Evolutionary conservation across 768 basidiomycete species (phyloP).

Genomic region (Xerocomus potaroensis): DNA sequence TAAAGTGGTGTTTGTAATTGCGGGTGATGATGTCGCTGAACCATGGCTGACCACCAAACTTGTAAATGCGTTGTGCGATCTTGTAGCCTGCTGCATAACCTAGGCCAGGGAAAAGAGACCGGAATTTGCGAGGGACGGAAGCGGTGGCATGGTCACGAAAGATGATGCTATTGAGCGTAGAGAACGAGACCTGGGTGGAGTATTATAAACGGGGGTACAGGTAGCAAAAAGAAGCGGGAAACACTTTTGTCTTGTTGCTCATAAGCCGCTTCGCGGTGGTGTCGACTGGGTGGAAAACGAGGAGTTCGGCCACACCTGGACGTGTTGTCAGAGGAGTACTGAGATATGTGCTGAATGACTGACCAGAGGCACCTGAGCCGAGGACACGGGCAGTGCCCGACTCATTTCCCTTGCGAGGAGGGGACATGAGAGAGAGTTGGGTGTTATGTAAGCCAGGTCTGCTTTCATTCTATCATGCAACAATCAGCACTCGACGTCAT

Average conservation of each 20-base stretch:
- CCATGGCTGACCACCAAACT: constrained; percentile 98
- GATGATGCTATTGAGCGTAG: constrained; percentile 69
- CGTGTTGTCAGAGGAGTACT: neutral
- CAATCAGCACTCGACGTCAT: constrained; percentile 59
- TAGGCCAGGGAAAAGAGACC: constrained; percentile 96
- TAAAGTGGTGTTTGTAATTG: constrained; percentile 80
- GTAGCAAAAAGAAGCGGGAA: neutral
- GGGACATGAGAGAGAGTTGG: constrained; percentile 42
- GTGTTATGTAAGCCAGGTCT: constrained; percentile 29
- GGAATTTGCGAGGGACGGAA: constrained; percentile 58
- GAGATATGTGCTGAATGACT: neutral
- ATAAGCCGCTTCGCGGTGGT: constrained; percentile 98
- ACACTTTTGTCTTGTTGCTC: constrained; percentile 90
- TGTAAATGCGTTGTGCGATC: constrained; percentile 89
- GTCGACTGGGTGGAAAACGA: constrained; percentile 95
- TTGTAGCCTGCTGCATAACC: constrained; percentile 99
- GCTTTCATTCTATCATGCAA: too few relatives aligned
- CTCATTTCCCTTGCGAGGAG: constrained; percentile 58
- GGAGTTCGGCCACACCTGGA: constrained; percentile 87
- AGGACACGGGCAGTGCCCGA: constrained; percentile 87
- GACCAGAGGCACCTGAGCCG: constrained; percentile 91
- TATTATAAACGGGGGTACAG: neutral
- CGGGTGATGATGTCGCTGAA: constrained; percentile 88
- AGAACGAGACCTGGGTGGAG: constrained; percentile 50
- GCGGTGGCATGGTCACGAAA: constrained; percentile 82